A percentile compares a stretch with the other conserved stretches of the same genome.
phyloP scores from a whole-genome alignment of 768 basidiomycete species.

The Tricholoma flavovirens region DNA sequence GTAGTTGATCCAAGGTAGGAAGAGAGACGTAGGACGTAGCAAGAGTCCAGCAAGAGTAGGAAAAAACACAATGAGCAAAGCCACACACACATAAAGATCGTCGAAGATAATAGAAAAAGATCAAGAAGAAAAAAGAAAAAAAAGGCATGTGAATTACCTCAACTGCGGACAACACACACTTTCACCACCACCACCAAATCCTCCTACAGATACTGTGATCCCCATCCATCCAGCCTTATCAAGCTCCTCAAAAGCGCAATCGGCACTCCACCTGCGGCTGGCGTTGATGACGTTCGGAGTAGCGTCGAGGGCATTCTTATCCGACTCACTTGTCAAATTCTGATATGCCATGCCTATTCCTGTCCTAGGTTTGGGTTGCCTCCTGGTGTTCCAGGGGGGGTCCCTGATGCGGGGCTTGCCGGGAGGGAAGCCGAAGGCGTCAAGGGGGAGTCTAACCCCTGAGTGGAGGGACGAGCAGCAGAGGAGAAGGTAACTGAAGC shows the following conservation, averaged over 20 bases:
- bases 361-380: conserved; percentile 48
- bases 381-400: conserved; percentile 9
- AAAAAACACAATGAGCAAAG: no score
- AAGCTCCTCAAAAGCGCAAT: neutral
- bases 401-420: neutral
- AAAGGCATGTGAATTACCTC: no score
- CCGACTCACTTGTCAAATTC: conserved; percentile 21
- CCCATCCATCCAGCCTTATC: no score
- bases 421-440: conserved; percentile 19
- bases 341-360: conserved; percentile 69
- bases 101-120: no score
- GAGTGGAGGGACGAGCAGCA: conserved; percentile 1
- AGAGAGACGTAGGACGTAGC: no score
- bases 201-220: no score
- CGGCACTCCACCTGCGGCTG: neutral
- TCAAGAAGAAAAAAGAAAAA: no score
- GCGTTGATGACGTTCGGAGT: neutral
- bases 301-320: conserved; percentile 9
- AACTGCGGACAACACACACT: no score
- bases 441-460: conserved; percentile 2
- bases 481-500: conserved; percentile 17
- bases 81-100: no score
- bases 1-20: no score
- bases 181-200: no score
- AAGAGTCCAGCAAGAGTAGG: no score